Base-by-base conservation (phyloP, 768 basidiomycete genomes). In the Melanogaster broomeanus region DNA sequence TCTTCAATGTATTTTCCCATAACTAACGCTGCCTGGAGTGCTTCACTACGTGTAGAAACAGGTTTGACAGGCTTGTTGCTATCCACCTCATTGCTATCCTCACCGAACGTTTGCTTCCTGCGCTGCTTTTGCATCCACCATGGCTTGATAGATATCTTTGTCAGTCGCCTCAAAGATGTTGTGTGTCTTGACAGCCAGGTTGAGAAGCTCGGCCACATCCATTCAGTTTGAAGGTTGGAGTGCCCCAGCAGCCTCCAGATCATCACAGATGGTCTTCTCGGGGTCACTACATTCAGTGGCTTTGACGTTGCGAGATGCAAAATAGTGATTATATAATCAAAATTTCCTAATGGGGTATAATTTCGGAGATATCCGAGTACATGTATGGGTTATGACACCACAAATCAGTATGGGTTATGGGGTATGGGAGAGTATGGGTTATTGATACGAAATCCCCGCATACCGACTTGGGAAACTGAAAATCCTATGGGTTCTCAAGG, bases 21-120 rank as follows among this genome's bases (percentile, higher is more conserved):
- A 2, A 55, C 61, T 25, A 48, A 37, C 19, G 53, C 60, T 19
- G 64, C 60, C 16, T 42, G 31, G 12, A 67, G 58, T 40, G 64
- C 59, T 44, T 65, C 62, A 24, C 34, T 18, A 47, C 55, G 45
- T 30, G 56, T 58, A 38, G 64, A 57, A n/a, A 54, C 49, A 25
- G 44, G 45, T 33, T 22, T n/a, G 30, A 30, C 22, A 27, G 30
- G 15, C 18, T 18, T 18, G 18, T 18, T 18, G 18, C 10, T 18
- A 8, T 45, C 18, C 16, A 25, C 22, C 4, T 45, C 30, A 25
- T 27, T 22, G 18, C 22, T 45, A n/a, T 28, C n/a, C 24, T n/a
- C 37, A n/a, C 19, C 16, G n/a, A n/a, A 6, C 16, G n/a, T n/a
- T n/a, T n/a, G 37, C 19, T 38, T 38, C 37, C 37, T 16, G 16